These are phyloP conservation scores for Phytopythium chamaehyphon DNA, from an alignment of 352 stramenopile genomes.

Conservation along the genomic window DNA sequence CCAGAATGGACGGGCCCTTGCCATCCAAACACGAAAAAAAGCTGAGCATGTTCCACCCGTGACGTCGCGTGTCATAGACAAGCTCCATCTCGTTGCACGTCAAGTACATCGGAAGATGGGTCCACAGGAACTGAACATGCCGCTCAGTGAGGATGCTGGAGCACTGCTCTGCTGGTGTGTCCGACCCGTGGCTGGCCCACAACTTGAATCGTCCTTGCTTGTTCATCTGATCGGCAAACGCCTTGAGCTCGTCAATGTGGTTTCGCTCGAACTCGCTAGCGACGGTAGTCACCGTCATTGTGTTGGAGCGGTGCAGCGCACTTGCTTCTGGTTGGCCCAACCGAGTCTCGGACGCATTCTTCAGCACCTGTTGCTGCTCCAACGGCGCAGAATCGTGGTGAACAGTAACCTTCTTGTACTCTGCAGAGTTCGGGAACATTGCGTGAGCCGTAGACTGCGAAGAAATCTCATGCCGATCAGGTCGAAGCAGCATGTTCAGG, in stretches of 20 bases:
- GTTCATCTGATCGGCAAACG: conserved; percentile 49
- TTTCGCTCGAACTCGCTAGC: background rate
- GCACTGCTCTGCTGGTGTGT: conserved; percentile 20
- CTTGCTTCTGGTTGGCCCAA: background rate
- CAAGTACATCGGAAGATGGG: conserved; percentile 53
- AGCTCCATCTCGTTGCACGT: conserved; percentile 73
- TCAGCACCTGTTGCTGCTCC: background rate
- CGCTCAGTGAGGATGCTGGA: conserved; percentile 62
- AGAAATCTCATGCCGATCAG: conserved; percentile 24
- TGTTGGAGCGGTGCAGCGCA: background rate
- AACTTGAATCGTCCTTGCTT: conserved; percentile 57
- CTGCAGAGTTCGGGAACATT: conserved; percentile 62
- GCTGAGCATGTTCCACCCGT: conserved; percentile 70
- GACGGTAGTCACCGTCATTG: background rate
- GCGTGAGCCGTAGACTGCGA: conserved; percentile 47
- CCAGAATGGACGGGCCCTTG: conserved; percentile 61
- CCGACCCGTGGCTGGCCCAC: conserved; percentile 26
- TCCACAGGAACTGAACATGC: conserved; percentile 67
- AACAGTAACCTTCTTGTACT: conserved; percentile 43
- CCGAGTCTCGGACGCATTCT: background rate
- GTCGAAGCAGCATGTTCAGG: conserved; percentile 37
- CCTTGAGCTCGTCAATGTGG: conserved; percentile 23
- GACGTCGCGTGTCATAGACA: conserved; percentile 48
- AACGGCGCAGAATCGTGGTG: background rate
- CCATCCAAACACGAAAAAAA: conserved; percentile 57